Base-by-base conservation (phyloP, 495 filamentous ascomycete species). In the Barbatosphaeria neglecta region DNA sequence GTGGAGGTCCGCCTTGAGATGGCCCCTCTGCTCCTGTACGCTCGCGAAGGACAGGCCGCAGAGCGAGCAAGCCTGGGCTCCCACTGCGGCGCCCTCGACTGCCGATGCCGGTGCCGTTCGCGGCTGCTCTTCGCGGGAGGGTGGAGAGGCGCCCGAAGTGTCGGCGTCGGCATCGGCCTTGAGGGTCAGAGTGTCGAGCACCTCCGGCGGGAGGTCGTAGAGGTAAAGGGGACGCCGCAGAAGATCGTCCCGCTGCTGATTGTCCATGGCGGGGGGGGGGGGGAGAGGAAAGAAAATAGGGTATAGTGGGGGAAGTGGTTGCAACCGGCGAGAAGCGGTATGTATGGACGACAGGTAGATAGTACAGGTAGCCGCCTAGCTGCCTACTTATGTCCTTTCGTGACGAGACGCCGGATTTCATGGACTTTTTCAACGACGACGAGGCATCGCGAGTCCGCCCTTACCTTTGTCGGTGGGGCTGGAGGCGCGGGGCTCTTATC, bases 1-100 rank as follows among this genome's bases (percentile, higher is more conserved):
- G 63, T 98, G 92, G 40, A 90, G 73, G 61, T 98, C 92, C n/a
- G 90, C 94, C 45, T 83, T 81, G 22, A 85, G 79, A 68, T 98
- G 92, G 44, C 76, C 73, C 38, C 85, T 77, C 54, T 98, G 93
- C 43, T 95, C 89, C 54, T 81, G 73, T 22, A 95, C 79, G 22
- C 69, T 83, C 22, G 63, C 52, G 54, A 86, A 92, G 0, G 73
- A 67, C 16, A 86, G 69, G 24, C 74, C 72, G 65, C 92, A 98
- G 15, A 97, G 79, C 4, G 82, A 75, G 57, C 92, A 98, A 19
- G 84, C 77, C 35, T 86, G 88, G 3, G 87, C 75, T 3, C 79
- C 78, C 33, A 77, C 72, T 25, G 77, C 27, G 45, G n/a, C n/a
- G n/a, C n/a, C n/a, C n/a, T n/a, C n/a, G n/a, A n/a, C n/a, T n/a